Conservation (phyloP, 1,284 basidiomycete genomes). For the Stygiomarasmius scandens region DNA sequence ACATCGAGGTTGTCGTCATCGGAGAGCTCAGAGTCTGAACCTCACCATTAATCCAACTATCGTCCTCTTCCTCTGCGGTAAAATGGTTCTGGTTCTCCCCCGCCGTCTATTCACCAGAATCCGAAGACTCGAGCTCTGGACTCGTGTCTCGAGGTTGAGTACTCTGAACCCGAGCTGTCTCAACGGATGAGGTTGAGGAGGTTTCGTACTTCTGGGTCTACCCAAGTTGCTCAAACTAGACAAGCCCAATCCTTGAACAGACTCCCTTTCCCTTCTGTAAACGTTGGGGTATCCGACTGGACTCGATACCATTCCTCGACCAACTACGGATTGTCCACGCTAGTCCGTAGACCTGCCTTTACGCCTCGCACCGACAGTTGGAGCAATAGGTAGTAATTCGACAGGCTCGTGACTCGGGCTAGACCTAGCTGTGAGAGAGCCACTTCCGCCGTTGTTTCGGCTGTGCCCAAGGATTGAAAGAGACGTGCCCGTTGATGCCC, state of each 20-base stretch:
- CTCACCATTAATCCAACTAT: slow-evolving; percentile 42
- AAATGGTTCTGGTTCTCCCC: slow-evolving; percentile 51
- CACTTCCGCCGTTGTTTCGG: slow-evolving; percentile 31
- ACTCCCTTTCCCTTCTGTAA: neutral
- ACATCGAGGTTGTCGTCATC: slow-evolving; percentile 60
- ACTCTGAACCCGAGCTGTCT: slow-evolving; percentile 67
- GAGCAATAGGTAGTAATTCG: slow-evolving; percentile 50
- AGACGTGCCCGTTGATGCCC: neutral
- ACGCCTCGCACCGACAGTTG: slow-evolving; percentile 36
- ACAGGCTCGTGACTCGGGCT: slow-evolving; percentile 78
- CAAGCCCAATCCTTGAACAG: neutral
- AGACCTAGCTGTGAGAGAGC: slow-evolving; percentile 64
- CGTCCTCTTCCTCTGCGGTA: slow-evolving; percentile 41
- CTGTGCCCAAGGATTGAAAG: slow-evolving; percentile 70
- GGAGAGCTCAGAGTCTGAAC: slow-evolving; percentile 76
- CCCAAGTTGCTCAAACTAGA: neutral
- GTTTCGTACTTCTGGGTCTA: neutral
- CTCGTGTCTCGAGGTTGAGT: slow-evolving; percentile 80
- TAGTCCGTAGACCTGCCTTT: slow-evolving; percentile 21
- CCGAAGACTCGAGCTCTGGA: slow-evolving; percentile 56
- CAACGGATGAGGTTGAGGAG: neutral
- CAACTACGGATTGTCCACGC: slow-evolving; percentile 25
- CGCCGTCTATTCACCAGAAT: slow-evolving; percentile 57
- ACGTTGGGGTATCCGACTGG: neutral
- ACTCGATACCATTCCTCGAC: neutral